phyloP scores from a whole-genome alignment of 257 asterid species.

The Plantago major region DNA sequence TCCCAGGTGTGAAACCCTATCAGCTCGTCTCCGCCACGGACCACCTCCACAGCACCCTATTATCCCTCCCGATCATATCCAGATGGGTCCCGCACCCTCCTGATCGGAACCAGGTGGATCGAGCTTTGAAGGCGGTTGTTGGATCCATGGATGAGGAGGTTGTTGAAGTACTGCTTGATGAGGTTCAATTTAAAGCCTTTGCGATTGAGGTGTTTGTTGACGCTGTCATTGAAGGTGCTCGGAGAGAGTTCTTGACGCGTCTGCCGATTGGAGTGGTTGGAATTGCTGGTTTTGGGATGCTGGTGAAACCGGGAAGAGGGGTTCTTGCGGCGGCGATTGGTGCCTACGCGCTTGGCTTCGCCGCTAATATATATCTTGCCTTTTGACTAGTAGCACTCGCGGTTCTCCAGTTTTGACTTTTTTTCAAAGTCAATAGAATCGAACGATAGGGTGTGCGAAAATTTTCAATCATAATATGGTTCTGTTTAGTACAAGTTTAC shows the following conservation, averaged over 20 bases:
- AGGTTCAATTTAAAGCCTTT: conserved; percentile 47
- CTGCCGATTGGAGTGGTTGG: conserved; percentile 68
- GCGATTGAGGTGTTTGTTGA: conserved; percentile 47
- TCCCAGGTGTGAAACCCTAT: conserved; percentile 68
- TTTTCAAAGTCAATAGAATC: too few relatives aligned
- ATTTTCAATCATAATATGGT: too few relatives aligned
- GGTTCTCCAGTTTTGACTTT: too few relatives aligned
- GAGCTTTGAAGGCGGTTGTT: conserved; percentile 33
- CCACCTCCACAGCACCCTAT: conserved; percentile 53
- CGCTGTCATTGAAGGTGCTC: conserved; percentile 44
- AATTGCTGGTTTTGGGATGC: conserved; percentile 59
- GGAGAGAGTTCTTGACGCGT: conserved; percentile 41
- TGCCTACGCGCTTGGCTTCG: conserved; percentile 70
- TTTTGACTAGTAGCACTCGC: not conserved
- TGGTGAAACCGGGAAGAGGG: conserved; percentile 47
- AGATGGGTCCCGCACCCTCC: conserved; percentile 69
- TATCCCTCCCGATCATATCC: conserved; percentile 39
- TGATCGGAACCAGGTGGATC: conserved; percentile 49
- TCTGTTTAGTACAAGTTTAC: too few relatives aligned
- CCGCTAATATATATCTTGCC: conserved; percentile 15
- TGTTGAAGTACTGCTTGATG: conserved; percentile 33
- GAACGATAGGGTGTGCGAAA: too few relatives aligned
- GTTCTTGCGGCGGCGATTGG: conserved; percentile 67
- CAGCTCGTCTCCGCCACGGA: conserved; percentile 69
- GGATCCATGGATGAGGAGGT: not conserved